Conservation (phyloP, 257 asterid genomes). For the Solanum bulbocastanum region DNA sequence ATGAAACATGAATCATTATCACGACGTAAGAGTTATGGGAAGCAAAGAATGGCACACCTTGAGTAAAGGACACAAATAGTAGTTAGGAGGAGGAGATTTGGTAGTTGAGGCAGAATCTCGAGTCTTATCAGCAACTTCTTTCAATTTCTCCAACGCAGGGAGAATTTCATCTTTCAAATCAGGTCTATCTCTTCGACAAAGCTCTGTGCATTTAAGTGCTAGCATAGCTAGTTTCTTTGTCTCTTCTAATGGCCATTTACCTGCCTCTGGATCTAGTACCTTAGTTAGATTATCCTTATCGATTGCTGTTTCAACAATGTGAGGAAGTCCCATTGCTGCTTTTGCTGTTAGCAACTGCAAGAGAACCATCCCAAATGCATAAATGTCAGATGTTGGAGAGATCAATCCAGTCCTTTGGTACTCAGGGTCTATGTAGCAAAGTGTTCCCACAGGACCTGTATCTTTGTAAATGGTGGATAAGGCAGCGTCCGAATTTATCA, state of each 20-base stretch:
- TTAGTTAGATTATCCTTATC: slow-evolving; percentile 21
- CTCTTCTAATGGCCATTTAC: slow-evolving; percentile 65
- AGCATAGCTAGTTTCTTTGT: slow-evolving; percentile 40
- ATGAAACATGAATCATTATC: background rate
- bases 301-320: slow-evolving; percentile 51
- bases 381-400: slow-evolving; percentile 62
- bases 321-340: slow-evolving; percentile 55
- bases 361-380: slow-evolving; percentile 66
- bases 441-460: slow-evolving; percentile 55
- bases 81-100: slow-evolving; percentile 38
- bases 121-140: slow-evolving; percentile 35
- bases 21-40: background rate
- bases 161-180: slow-evolving; percentile 43
- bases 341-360: slow-evolving; percentile 73
- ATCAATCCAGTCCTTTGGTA: slow-evolving; percentile 72
- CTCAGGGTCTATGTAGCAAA: slow-evolving; percentile 86
- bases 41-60: slow-evolving; percentile 27
- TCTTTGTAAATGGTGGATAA: slow-evolving; percentile 21
- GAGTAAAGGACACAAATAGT: slow-evolving; percentile 68
- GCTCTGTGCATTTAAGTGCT: slow-evolving; percentile 70
- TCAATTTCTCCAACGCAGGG: slow-evolving; percentile 56
- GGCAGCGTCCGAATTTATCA: slow-evolving; percentile 33
- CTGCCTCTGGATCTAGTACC: slow-evolving; percentile 49
- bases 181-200: slow-evolving; percentile 59
- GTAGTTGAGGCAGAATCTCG: slow-evolving; percentile 14